Base-by-base conservation (phyloP, 1,284 basidiomycete genomes). In the Malassezia obtusa region DNA sequence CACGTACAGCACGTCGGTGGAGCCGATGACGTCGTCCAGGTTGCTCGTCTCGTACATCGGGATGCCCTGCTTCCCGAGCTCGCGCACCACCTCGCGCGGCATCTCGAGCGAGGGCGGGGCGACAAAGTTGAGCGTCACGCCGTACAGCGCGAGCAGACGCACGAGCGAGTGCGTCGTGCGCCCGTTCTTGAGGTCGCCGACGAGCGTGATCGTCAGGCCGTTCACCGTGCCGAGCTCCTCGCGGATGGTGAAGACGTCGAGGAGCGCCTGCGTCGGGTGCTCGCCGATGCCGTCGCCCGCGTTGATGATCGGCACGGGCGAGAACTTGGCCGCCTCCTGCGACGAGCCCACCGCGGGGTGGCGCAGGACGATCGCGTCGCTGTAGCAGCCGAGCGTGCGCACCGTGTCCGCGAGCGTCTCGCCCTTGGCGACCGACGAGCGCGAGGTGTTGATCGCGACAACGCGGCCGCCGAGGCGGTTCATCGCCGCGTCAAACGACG, bases 401-500 rank as follows among this genome's bases (percentile, higher is more conserved):
- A 99, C 81, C 0, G 94, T 98, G 76, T 98, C 94, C 5, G 86
- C 82, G 25, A 99, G 78, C 4, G 83, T 86, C 78, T 99, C 94
- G 51, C 94, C 94, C 78, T 98, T 99, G 63, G 81, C 79, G 31
- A 95, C 88, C 1, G 90, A 95, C 8, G 89, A 92, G 10, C 80
- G 80, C 50, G 88, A 86, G 3, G 83, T 82, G 45, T 82, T 82
- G 44, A 98, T 81, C 58, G 85, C 81, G 25, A 96, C 85, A 37
- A 98, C 92, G 68, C 92, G 84, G 35, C 94, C 94, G 45, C 94
- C 94, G 65, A 89, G 89, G 48, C 94, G 83, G 75, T 92, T 90
- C 94, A 98, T 98, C 12, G 94, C 94, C 8, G 92, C 87, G 75
- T 99, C 92, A 71, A 99, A 99, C n/a, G 92, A 96, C 14, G 61